Percentiles rank a stretch among this genome's conserved stretches.
phyloP scores from a whole-genome alignment of 495 filamentous ascomycete species.

The Sabuloglossum arenarium region DNA sequence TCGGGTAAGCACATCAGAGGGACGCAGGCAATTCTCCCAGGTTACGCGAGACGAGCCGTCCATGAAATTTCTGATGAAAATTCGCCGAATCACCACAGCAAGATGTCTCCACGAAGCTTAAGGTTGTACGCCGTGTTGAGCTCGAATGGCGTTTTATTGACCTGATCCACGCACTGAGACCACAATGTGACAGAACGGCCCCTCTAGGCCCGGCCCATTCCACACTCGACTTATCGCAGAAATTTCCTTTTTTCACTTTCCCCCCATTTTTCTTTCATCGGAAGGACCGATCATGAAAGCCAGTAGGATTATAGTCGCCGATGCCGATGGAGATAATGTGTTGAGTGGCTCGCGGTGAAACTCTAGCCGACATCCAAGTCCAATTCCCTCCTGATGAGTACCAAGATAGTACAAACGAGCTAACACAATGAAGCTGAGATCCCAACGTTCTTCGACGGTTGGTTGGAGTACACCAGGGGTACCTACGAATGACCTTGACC shows the following conservation, averaged over 20 bases:
- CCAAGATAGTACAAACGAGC: too few relatives aligned
- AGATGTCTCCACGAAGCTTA: background rate
- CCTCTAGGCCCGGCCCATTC: background rate
- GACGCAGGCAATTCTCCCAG: background rate
- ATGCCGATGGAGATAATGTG: too few relatives aligned
- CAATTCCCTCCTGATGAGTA: too few relatives aligned
- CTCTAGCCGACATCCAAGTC: too few relatives aligned
- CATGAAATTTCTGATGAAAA: background rate
- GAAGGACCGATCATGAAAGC: background rate
- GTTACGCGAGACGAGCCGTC: background rate
- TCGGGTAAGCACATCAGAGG: constrained; percentile 2
- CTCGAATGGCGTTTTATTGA: background rate
- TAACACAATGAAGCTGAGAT: background rate
- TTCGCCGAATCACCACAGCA: background rate
- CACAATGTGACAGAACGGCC: background rate
- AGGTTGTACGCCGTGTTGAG: background rate
- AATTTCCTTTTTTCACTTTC: background rate
- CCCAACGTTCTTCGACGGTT: background rate
- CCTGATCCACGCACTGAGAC: background rate
- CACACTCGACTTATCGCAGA: background rate
- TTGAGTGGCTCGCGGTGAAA: too few relatives aligned
- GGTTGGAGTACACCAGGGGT: background rate
- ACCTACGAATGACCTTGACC: background rate
- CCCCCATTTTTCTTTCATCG: background rate
- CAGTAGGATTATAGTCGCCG: background rate